These are phyloP conservation scores for Hymenochaete sp. DNA, from an alignment of 1,284 basidiomycete genomes.

Conservation along the genomic window DNA sequence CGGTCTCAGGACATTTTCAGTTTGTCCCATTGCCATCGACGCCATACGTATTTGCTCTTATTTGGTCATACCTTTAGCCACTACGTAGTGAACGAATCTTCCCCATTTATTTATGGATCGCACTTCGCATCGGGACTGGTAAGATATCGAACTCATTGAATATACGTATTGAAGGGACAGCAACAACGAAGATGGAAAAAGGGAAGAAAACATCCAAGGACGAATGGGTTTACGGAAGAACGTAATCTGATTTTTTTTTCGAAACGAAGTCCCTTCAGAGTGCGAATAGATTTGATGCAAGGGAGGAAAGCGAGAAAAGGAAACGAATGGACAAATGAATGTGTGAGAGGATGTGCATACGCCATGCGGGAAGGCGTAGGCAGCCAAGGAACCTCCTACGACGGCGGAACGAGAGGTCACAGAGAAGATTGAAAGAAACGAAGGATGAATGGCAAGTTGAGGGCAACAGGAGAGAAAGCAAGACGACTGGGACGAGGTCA, in stretches of 20 bases:
- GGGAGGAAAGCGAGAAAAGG: not conserved
- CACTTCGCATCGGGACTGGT: not conserved
- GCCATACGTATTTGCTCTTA: not conserved
- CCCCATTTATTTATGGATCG: not conserved
- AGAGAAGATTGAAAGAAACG: not conserved
- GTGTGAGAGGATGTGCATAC: no score
- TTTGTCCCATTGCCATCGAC: not conserved
- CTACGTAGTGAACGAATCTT: not conserved
- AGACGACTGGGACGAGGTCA: not conserved
- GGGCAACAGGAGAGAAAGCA: not conserved
- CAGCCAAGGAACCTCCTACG: no score
- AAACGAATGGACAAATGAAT: no score
- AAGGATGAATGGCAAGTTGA: not conserved
- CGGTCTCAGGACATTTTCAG: not conserved
- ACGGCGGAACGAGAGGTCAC: no score
- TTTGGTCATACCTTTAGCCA: no score
- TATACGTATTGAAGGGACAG: not conserved
- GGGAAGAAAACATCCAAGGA: not conserved
- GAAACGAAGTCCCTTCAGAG: conserved; percentile 1
- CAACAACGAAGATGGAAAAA: not conserved
- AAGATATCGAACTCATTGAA: not conserved
- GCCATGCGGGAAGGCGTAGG: no score
- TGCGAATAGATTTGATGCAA: not conserved
- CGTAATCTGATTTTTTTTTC: not conserved
- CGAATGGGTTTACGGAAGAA: not conserved